These are phyloP conservation scores for Plasmodium billcollinsi DNA, from an alignment of 169 alveolate genomes.

Conservation along the genomic window DNA sequence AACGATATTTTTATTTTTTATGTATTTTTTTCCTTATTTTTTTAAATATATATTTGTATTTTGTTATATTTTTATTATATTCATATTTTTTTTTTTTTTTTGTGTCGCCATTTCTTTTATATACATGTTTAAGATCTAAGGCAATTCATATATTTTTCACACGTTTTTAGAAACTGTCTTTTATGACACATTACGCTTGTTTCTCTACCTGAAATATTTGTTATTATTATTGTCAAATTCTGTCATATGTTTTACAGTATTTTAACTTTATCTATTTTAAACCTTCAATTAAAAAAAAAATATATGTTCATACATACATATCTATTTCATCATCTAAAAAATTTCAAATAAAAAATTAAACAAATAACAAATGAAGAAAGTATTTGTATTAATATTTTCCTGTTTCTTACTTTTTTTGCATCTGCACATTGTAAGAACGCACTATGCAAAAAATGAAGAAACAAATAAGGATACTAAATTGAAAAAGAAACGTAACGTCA, in stretches of 20 bases:
- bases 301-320: too few species aligned
- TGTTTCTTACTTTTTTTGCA: constrained; percentile 44
- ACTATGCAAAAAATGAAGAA: constrained; percentile 25
- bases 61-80: constrained; percentile 10
- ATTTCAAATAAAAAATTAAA: constrained; percentile 15
- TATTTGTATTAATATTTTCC: constrained; percentile 50
- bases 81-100: constrained; percentile 22
- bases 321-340: too few species aligned
- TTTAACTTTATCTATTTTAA: constrained; percentile 40
- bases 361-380: constrained; percentile 60
- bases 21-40: background rate
- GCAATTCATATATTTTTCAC: constrained; percentile 4
- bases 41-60: constrained; percentile 7
- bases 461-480: constrained; percentile 19
- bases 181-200: background rate
- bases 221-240: constrained; percentile 2
- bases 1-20: constrained; percentile 11
- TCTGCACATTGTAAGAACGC: constrained; percentile 13
- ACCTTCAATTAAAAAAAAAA: constrained; percentile 16
- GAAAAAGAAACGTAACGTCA: background rate
- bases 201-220: constrained; percentile 43
- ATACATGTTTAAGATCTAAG: constrained; percentile 15
- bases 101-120: constrained; percentile 14
- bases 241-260: constrained; percentile 25
- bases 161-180: constrained; percentile 5